Evolutionary conservation across 2,329 filamentous ascomycete genomes (phyloP), one percentile per base, ranked within the genome.

Genomic region (Claviceps capensis): DNA sequence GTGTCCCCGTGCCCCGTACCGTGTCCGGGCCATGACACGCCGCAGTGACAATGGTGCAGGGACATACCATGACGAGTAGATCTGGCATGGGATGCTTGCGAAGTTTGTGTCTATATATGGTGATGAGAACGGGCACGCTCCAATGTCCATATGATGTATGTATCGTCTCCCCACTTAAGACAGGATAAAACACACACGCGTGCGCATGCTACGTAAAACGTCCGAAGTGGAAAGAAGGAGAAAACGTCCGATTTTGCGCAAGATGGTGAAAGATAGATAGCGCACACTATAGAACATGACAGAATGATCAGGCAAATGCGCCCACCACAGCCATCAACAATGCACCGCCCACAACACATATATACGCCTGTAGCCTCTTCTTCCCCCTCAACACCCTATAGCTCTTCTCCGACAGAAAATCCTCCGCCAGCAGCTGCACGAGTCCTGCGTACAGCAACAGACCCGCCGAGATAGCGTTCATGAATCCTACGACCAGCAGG

Each of bases 381-480:
- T 67, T 76, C 0, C 85, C 85, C 53, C 75, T 76, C 40, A 88
- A 69, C 19, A 78, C 72, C 59, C 74, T 76, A 73, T 86, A 88
- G 65, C 83, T 87, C 71, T 86, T 83, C 58, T 88, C 84, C 13
- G 79, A 81, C 54, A 89, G 62, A 59, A 94, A 94, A 60, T 95
- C 88, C 66, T 94, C 88, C 0, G 87, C 85, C 47, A 95, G 73
- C 19, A 95, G 73, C 68, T 95, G 87, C 4, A 94, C 88, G 44
- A 95, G 70, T 0, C 86, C 87, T 0, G 88, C 88, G 63, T 91
- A 94, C 3, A 94, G 72, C 30, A 95, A 67, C 49, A 95, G 71
- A 0, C 88, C 88, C 49, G 84, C 83, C 9, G 85, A 89, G 49
- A 94, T 85, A 41, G 86, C 87, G 61, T 95, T 94, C 76, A 91